Evolutionary conservation across 2,329 filamentous ascomycete species (phyloP).

Genomic region (Clonostachys rosea): DNA sequence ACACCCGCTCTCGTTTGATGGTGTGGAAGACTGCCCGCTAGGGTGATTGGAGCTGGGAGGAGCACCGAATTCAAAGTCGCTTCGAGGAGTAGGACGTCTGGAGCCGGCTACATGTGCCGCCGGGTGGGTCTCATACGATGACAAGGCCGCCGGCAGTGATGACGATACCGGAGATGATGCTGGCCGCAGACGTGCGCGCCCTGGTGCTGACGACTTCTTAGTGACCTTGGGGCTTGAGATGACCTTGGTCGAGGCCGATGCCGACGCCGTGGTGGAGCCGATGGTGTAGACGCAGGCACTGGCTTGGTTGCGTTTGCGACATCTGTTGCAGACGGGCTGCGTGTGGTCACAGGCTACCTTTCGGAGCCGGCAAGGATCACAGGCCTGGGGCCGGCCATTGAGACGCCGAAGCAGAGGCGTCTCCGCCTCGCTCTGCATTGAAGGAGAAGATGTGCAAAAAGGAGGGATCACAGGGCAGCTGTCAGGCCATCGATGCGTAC

Average conservation of each 20-base stretch:
- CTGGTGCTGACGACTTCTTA: neutral
- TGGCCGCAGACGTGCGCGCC: neutral
- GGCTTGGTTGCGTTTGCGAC: neutral
- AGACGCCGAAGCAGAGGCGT: slow-evolving; percentile 11
- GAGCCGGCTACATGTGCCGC: too few relatives aligned
- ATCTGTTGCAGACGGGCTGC: neutral
- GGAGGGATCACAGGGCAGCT: neutral
- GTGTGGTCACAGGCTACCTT: slow-evolving; percentile 4
- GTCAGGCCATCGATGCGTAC: too few relatives aligned
- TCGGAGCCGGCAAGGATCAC: slow-evolving; percentile 2
- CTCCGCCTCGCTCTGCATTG: neutral
- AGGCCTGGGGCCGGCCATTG: slow-evolving; percentile 11
- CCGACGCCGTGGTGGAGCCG: slow-evolving; percentile 32
- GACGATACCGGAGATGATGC: neutral
- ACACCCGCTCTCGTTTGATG: too few relatives aligned
- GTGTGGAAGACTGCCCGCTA: too few relatives aligned
- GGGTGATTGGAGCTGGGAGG: too few relatives aligned
- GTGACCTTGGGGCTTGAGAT: neutral
- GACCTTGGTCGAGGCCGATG: slow-evolving; percentile 25
- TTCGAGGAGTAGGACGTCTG: too few relatives aligned
- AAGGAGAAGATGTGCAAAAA: neutral
- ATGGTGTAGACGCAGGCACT: slow-evolving; percentile 12
- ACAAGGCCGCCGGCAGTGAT: neutral
- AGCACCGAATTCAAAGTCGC: too few relatives aligned
- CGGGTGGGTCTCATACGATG: neutral